A percentile compares a stretch with the other conserved stretches of the same genome.
phyloP scores from a whole-genome alignment of 2,329 filamentous ascomycete species.

The Beauveria scarabaeidicola region DNA sequence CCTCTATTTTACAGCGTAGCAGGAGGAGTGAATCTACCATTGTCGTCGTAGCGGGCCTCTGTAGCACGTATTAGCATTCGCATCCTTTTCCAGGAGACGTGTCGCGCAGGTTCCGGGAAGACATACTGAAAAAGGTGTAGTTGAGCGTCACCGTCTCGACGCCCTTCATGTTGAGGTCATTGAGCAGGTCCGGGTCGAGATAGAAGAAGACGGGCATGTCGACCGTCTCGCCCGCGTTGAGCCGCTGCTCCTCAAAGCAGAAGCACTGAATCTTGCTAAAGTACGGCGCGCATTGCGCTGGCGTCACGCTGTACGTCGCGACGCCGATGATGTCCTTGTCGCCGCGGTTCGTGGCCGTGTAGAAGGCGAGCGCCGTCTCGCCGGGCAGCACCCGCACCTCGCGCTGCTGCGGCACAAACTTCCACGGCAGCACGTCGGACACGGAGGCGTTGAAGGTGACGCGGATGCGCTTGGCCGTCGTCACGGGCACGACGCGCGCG shows the following conservation, averaged over 20 bases:
- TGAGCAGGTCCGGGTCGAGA: constrained; percentile 89
- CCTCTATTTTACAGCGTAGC: constrained; percentile 16
- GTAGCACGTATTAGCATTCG: constrained; percentile 25
- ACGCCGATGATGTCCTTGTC: constrained; percentile 94
- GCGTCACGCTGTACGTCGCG: constrained; percentile 94
- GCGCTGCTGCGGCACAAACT: constrained; percentile 91
- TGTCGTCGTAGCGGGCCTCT: constrained; percentile 40
- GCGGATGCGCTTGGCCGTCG: constrained; percentile 71
- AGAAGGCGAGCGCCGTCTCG: constrained; percentile 94
- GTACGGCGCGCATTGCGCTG: constrained; percentile 90
- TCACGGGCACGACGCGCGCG: constrained; percentile 70
- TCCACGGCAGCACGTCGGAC: constrained; percentile 93
- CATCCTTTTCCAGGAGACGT: no score
- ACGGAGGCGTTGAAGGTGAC: constrained; percentile 96
- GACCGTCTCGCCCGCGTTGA: constrained; percentile 92
- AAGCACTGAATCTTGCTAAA: constrained; percentile 99
- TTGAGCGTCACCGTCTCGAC: constrained; percentile 93
- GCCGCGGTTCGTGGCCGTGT: constrained; percentile 88
- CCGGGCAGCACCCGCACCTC: constrained; percentile 93
- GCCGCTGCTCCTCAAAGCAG: constrained; percentile 92
- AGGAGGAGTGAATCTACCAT: constrained; percentile 34
- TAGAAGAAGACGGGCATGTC: constrained; percentile 99
- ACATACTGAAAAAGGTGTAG: constrained; percentile 97
- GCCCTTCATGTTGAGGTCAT: constrained; percentile 84
- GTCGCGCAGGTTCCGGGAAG: not conserved